A percentile compares a stretch with the other conserved stretches of the same genome.
These are phyloP conservation scores for Zygotorulaspora danielsina DNA, from an alignment of 805 yeast species.

Conservation along the genomic window DNA sequence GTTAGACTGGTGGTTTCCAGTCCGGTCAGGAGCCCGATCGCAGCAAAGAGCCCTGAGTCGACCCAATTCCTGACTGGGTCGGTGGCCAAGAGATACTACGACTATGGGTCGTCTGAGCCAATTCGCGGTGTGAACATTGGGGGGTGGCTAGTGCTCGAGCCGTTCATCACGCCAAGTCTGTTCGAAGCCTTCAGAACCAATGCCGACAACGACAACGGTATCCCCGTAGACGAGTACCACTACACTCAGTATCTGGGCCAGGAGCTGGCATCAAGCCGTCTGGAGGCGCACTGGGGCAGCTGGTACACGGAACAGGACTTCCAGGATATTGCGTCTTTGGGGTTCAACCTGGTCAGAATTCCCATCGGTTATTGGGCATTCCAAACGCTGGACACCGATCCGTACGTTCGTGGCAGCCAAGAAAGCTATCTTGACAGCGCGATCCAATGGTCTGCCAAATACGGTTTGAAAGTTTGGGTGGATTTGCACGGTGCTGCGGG, in stretches of 20 bases:
- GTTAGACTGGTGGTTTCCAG: slow-evolving; percentile 12
- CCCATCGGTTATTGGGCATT: slow-evolving; percentile 98
- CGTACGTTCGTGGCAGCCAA: slow-evolving; percentile 78
- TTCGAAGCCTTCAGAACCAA: slow-evolving; percentile 49
- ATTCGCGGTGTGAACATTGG: slow-evolving; percentile 70
- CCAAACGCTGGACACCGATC: slow-evolving; percentile 56
- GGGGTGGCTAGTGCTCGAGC: slow-evolving; percentile 85
- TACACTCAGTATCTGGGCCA: slow-evolving; percentile 57
- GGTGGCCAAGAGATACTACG: slow-evolving; percentile 20
- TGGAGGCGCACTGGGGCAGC: slow-evolving; percentile 70
- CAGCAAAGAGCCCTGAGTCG: slow-evolving; percentile 16
- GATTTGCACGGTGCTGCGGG: slow-evolving; percentile 97
- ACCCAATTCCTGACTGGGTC: slow-evolving; percentile 18
- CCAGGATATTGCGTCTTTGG: slow-evolving; percentile 49
- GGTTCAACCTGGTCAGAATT: slow-evolving; percentile 80
- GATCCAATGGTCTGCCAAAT: slow-evolving; percentile 62
- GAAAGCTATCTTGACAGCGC: slow-evolving; percentile 68
- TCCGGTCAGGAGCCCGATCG: slow-evolving; percentile 18
- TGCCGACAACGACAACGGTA: slow-evolving; percentile 34
- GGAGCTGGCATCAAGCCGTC: slow-evolving; percentile 46
- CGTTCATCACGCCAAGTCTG: slow-evolving; percentile 75
- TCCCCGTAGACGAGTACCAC: slow-evolving; percentile 84
- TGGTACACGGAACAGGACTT: slow-evolving; percentile 77
- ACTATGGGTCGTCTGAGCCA: slow-evolving; percentile 16
- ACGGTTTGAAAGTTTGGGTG: slow-evolving; percentile 74